Evolutionary conservation across 805 yeast genomes (phyloP), one percentile per base, ranked within the genome.

Genomic region (Candida saitoana): DNA sequence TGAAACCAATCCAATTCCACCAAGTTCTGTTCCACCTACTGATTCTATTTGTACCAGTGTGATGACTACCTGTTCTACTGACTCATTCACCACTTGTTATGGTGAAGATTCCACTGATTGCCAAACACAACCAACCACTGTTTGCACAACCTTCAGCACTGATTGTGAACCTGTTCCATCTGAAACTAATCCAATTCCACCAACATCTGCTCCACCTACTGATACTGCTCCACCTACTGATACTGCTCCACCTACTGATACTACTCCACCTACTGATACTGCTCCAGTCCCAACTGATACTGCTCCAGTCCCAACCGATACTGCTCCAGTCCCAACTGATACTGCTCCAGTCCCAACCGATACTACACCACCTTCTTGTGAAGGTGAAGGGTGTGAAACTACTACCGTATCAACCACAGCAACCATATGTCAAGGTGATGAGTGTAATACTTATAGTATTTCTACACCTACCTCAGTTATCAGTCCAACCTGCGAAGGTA

Each of bases 351-450:
- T 11, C 11, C 27, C 27, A 22, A 7, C 27, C 6, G 27, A 22
- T 8, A 30, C 33, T n/a, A 9, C 33, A 14, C 16, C 33, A 30
- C 5, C 33, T 14, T 6, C 33, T 14, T 30, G 33, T 30, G 15
- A n/a, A 6, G 33, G 33, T 7, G 16, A 30, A 30, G 33, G 16
- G 11, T 30, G 33, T 30, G 16, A 30, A 30, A 30, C 15, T 30
- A 33, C 35, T 18, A 33, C 35, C 7, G 35, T 16, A 14, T 12
- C 35, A 33, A 33, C 35, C 35, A 15, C 35, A n/a, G 19, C 35
- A 14, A 8, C 35, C 6, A 6, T 9, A 30, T 30, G 33, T 30
- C 11, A 6, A 5, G 33, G 33, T 7, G 33, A 30, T 7, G 17
- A 30, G 16, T 30, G 33, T 15, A 30, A 8, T 8, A 12, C 6